A percentile compares a stretch with the other conserved stretches of the same genome.
Conservation (phyloP, 306 rosid species). For the Vigna angularis region DNA sequence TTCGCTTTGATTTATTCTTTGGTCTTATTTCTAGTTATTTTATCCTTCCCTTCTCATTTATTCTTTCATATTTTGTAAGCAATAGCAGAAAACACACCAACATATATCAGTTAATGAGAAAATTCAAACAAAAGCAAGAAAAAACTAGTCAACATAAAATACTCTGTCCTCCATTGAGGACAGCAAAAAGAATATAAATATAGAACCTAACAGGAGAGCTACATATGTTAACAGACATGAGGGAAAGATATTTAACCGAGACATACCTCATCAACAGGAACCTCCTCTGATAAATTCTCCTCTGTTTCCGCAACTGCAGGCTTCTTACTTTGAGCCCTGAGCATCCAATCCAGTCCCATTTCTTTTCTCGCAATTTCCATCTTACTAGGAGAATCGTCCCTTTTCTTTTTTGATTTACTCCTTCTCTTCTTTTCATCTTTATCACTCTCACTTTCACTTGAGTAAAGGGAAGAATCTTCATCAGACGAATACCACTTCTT, state of each 20-base stretch:
- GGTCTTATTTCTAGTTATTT: not conserved
- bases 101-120: not conserved
- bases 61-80: slow-evolving; percentile 12
- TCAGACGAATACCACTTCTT: slow-evolving; percentile 79
- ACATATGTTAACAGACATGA: not conserved
- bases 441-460: slow-evolving; percentile 56
- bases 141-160: not conserved
- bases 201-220: not conserved
- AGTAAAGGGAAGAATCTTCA: slow-evolving; percentile 55
- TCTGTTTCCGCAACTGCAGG: slow-evolving; percentile 47
- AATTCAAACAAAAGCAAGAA: not conserved
- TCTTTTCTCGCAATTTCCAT: slow-evolving; percentile 75
- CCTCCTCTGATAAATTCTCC: slow-evolving; percentile 57
- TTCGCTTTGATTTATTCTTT: not conserved
- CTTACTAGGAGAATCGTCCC: slow-evolving; percentile 46
- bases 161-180: slow-evolving; percentile 16
- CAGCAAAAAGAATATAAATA: slow-evolving; percentile 3
- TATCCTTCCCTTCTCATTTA: slow-evolving; percentile 7
- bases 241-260: slow-evolving; percentile 10
- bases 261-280: slow-evolving; percentile 66
- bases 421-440: slow-evolving; percentile 47
- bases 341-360: slow-evolving; percentile 98
- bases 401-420: slow-evolving; percentile 54
- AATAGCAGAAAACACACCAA: slow-evolving; percentile 17
- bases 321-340: slow-evolving; percentile 65